Evolutionary conservation across 2,329 filamentous ascomycete genomes (phyloP).

Genomic region (Nemania sp.): DNA sequence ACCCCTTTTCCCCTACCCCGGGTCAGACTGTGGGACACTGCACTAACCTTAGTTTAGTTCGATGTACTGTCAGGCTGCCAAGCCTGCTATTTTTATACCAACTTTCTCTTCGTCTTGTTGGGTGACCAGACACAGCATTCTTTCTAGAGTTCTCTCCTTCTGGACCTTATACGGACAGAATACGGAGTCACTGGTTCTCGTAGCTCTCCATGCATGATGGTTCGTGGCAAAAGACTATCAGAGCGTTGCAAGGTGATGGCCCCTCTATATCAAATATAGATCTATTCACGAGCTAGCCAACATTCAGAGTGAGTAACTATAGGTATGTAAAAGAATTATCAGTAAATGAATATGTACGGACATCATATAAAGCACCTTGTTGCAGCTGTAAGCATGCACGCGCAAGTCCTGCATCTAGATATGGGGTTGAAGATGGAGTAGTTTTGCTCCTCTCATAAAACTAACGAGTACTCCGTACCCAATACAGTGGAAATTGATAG

Average conservation of each 20-base stretch:
- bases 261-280: no score
- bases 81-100: constrained; percentile 32
- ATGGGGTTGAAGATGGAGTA: constrained; percentile 9
- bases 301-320: no score
- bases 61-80: neutral
- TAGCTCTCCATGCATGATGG: no score
- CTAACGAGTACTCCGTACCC: constrained; percentile 13
- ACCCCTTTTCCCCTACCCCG: constrained; percentile 22
- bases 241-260: no score
- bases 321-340: neutral
- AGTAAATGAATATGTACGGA: neutral
- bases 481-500: neutral
- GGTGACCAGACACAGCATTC: no score
- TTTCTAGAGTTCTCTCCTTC: no score
- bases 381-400: neutral
- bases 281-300: neutral
- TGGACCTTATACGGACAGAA: no score
- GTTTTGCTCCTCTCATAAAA: constrained; percentile 28
- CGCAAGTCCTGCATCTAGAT: neutral
- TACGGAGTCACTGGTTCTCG: no score
- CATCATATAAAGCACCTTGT: neutral
- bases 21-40: neutral
- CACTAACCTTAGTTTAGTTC: neutral
- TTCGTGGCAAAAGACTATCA: no score
- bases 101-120: neutral